Conservation (phyloP, 1,284 basidiomycete species). For the Fomitiporia mediterranea region DNA sequence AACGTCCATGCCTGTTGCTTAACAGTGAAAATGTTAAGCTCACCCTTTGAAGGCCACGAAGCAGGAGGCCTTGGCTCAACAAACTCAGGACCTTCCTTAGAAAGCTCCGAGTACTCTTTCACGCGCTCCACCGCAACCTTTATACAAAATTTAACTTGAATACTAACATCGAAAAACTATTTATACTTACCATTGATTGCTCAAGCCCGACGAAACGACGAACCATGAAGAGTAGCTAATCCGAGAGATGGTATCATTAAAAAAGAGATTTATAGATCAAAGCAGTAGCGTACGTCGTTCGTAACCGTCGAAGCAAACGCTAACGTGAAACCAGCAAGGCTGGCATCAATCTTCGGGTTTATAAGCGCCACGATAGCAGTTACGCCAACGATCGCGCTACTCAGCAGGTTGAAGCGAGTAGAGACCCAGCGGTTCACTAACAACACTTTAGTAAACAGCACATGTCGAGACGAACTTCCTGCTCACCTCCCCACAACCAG, state of each 20-base stretch:
- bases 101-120: slow-evolving; percentile 84
- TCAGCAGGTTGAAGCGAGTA: slow-evolving; percentile 79
- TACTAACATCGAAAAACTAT: slow-evolving; percentile 9
- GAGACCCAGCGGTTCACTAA: slow-evolving; percentile 78
- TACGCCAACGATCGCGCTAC: slow-evolving; percentile 64
- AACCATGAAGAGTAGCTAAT: slow-evolving; percentile 53
- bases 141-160: too few species aligned
- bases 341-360: slow-evolving; percentile 67
- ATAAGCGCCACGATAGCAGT: slow-evolving; percentile 68
- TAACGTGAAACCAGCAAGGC: slow-evolving; percentile 80
- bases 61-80: slow-evolving; percentile 80
- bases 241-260: slow-evolving; percentile 30
- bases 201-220: slow-evolving; percentile 81
- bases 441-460: slow-evolving; percentile 8
- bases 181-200: slow-evolving; percentile 73
- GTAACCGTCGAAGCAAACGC: slow-evolving; percentile 78
- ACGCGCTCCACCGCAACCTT: slow-evolving; percentile 88
- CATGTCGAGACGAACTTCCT: slow-evolving; percentile 21
- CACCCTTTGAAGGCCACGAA: slow-evolving; percentile 77
- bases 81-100: slow-evolving; percentile 74
- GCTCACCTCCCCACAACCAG: slow-evolving; percentile 82
- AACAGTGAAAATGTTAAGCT: not conserved
- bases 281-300: slow-evolving; percentile 52
- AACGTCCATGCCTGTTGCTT: not conserved
- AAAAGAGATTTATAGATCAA: not conserved